Evolutionary conservation across 768 basidiomycete species (phyloP).

Genomic region (Neoboletus subvelutipes): DNA sequence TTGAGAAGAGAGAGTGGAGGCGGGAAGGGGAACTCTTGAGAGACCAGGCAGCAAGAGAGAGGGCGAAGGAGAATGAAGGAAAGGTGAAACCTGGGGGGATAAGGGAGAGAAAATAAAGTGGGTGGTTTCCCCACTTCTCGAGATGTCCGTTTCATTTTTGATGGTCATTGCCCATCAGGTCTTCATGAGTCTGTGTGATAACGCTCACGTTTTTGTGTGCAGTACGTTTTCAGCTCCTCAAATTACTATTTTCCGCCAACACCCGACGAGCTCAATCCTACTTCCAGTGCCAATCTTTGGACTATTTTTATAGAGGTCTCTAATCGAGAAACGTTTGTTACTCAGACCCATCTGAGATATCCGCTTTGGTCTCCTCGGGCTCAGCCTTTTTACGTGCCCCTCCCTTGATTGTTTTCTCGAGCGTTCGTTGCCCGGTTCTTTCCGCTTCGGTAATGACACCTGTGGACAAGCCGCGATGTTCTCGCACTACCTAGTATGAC

Average conservation of each 20-base stretch:
- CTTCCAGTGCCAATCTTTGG: background rate
- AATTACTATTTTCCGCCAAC: background rate
- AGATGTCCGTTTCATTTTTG: background rate
- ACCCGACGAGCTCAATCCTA: background rate
- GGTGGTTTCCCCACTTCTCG: slow-evolving; percentile 4
- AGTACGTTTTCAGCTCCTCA: background rate
- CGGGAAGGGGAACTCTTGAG: slow-evolving; percentile 58
- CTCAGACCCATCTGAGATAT: slow-evolving; percentile 10
- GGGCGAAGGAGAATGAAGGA: slow-evolving; percentile 1
- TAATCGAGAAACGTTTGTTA: background rate
- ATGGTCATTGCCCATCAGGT: background rate
- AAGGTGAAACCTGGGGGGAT: slow-evolving; percentile 17
- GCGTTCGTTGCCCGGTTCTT: too few species aligned
- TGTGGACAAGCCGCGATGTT: slow-evolving; percentile 8
- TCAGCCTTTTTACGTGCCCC: slow-evolving; percentile 3
- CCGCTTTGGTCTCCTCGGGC: slow-evolving; percentile 2
- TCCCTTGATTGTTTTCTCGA: slow-evolving; percentile 2
- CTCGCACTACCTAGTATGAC: slow-evolving; percentile 12
- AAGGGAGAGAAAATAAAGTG: slow-evolving; percentile 29
- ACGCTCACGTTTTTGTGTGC: background rate
- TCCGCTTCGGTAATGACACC: background rate
- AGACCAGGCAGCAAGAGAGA: slow-evolving; percentile 22
- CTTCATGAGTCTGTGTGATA: background rate
- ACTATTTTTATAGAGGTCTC: background rate
- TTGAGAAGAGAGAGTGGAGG: slow-evolving; percentile 75